A percentile compares a stretch with the other conserved stretches of the same genome.
These are phyloP conservation scores for Alternaria sp. DNA, from an alignment of 2,329 filamentous ascomycete genomes.

Conservation along the genomic window DNA sequence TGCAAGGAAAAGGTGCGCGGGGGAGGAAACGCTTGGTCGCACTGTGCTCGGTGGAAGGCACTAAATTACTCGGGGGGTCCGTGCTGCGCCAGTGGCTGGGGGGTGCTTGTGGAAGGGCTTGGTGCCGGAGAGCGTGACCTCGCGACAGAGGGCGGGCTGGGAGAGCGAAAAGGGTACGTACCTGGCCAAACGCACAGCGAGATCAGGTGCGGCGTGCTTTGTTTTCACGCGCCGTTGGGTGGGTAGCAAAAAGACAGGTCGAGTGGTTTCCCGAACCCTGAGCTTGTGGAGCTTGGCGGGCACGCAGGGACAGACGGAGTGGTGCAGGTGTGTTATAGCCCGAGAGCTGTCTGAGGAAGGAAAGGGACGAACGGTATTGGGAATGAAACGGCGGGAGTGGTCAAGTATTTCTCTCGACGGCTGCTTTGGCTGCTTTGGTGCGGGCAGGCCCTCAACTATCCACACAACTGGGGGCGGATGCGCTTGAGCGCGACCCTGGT, in stretches of 20 bases:
- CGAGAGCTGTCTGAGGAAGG: slow-evolving; percentile 52
- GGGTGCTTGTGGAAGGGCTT: background rate
- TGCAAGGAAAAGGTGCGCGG: slow-evolving; percentile 35
- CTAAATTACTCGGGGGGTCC: slow-evolving; percentile 23
- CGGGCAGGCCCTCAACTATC: slow-evolving; percentile 31
- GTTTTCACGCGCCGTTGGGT: slow-evolving; percentile 30
- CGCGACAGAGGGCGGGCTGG: background rate
- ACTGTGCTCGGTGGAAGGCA: slow-evolving; percentile 37
- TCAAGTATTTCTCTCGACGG: slow-evolving; percentile 45
- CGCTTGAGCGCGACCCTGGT: slow-evolving; percentile 38
- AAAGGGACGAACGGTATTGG: slow-evolving; percentile 52
- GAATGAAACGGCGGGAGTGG: slow-evolving; percentile 51
- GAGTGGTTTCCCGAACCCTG: slow-evolving; percentile 20
- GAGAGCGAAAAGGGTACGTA: slow-evolving; percentile 27
- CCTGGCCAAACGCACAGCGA: background rate
- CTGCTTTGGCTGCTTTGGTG: slow-evolving; percentile 29
- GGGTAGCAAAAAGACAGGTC: slow-evolving; percentile 28
- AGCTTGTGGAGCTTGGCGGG: slow-evolving; percentile 35
- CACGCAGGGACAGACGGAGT: slow-evolving; percentile 30
- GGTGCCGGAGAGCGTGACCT: slow-evolving; percentile 15
- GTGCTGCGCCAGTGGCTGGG: slow-evolving; percentile 30
- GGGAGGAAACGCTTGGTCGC: slow-evolving; percentile 36
- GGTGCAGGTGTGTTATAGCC: slow-evolving; percentile 44
- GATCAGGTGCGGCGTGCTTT: slow-evolving; percentile 20
- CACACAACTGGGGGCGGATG: slow-evolving; percentile 40